These are phyloP conservation scores for Apiotrichum mycotoxinovorans DNA, from an alignment of 1,284 basidiomycete species.

Conservation along the genomic window DNA sequence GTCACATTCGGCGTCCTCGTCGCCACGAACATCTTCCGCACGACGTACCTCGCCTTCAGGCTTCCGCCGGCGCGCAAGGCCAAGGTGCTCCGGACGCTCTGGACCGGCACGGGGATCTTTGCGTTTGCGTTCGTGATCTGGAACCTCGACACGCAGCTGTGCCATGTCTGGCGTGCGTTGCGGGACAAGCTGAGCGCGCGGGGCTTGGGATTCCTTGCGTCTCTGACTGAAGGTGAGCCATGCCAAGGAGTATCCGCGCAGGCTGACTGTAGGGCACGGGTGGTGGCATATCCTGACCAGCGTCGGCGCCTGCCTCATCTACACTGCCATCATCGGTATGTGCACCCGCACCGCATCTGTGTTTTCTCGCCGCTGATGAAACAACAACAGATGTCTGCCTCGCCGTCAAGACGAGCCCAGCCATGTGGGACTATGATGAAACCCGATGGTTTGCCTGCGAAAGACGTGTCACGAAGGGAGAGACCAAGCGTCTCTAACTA, in stretches of 20 bases:
- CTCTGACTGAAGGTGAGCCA: neutral
- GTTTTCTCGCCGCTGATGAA: neutral
- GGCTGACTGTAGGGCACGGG: neutral
- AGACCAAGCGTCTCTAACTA: too few species aligned
- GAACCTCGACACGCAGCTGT: slow-evolving; percentile 53
- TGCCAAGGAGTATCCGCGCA: neutral
- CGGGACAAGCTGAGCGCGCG: neutral
- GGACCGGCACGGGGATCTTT: slow-evolving; percentile 16
- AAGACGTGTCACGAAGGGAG: too few species aligned
- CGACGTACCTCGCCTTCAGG: slow-evolving; percentile 23
- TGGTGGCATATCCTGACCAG: neutral
- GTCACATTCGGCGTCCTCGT: slow-evolving; percentile 47
- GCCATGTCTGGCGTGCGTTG: slow-evolving; percentile 8
- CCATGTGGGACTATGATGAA: neutral
- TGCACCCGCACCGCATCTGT: neutral
- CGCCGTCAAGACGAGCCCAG: neutral
- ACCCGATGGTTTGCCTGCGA: too few species aligned
- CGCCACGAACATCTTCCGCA: slow-evolving; percentile 23
- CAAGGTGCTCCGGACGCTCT: slow-evolving; percentile 15
- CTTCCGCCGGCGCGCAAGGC: slow-evolving; percentile 3
- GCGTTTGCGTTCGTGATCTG: slow-evolving; percentile 40
- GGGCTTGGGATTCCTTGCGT: neutral
- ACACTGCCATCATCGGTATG: neutral
- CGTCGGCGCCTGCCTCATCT: neutral
- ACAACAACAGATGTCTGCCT: neutral